Evolutionary conservation across 805 yeast genomes (phyloP), one percentile per base, ranked within the genome.

Genomic region (Metschnikowia shivogae): DNA sequence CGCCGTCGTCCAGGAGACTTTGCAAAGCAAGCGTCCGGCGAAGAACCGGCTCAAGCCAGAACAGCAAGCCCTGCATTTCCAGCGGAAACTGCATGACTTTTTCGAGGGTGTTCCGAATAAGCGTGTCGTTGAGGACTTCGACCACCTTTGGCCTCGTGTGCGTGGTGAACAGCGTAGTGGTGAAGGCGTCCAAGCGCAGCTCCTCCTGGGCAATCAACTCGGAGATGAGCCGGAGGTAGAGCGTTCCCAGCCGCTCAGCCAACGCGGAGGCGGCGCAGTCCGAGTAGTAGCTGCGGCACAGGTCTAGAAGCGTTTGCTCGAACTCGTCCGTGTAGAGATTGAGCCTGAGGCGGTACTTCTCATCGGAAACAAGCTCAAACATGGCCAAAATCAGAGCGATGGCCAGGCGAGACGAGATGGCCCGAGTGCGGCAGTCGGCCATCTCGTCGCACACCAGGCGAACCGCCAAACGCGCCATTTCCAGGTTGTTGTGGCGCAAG

Each of bases 181-280:
- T 4, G 55, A 58, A 78, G 81, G 31, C 79, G 27, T 66, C 69
- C 17, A 78, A 70, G 46, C 88, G 72, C 8, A 70, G 64, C 48
- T 77, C 80, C 62, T 89, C 97, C 33, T 78, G 85, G 20, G 68
- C 65, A 5, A 86, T 72, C 47, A 87, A 70, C 24, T 72, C 73
- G 36, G 72, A 63, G 5, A 80, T 71, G 36, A 71, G 76, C 7
- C 69, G 66, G 34, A 89, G 56, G 55, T 83, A 86, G 2, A 73
- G 65, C 0, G 81, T 58, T 0, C 90, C 88, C 46, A 45, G 56
- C 61, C 44, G 63, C 60, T 38, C 59, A 50, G 30, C 70, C 36
- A 80, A 56, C 30, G 77, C 61, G 12, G 76, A 77, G 3, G 52
- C 58, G 0, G 85, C 71, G 10, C 77, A 64, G 7, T 58, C 59